Conservation (phyloP, 805 yeast genomes). For the Diddensiella transvaalensis region DNA sequence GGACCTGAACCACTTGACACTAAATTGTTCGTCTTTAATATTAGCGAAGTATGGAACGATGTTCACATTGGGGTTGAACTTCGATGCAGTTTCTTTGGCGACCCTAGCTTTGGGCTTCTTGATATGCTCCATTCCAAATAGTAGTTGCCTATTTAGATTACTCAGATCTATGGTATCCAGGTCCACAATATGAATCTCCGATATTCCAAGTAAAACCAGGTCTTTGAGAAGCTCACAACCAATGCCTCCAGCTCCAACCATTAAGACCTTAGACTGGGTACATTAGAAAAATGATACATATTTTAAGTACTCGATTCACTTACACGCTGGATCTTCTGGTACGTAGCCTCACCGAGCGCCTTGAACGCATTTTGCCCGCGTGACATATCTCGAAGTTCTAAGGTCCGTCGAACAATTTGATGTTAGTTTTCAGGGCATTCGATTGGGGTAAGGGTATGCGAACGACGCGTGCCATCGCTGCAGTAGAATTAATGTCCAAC, state of each 20-base stretch:
- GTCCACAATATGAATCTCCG: conserved; percentile 89
- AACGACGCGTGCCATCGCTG: too few relatives aligned
- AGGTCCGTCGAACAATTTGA: too few relatives aligned
- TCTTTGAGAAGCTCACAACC: conserved; percentile 90
- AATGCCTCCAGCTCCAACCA: conserved; percentile 96
- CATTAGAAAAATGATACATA: too few relatives aligned
- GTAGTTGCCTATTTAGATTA: conserved; percentile 87
- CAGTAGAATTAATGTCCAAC: too few relatives aligned
- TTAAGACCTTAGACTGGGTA: conserved; percentile 47
- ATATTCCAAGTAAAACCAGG: conserved; percentile 71
- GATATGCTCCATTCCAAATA: conserved; percentile 85
- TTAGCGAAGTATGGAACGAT: conserved; percentile 81
- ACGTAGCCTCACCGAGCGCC: conserved; percentile 6
- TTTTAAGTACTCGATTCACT: too few relatives aligned
- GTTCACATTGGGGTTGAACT: conserved; percentile 65
- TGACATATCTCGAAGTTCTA: too few relatives aligned
- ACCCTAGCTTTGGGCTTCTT: conserved; percentile 83
- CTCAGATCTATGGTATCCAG: conserved; percentile 91
- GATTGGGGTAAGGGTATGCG: too few relatives aligned
- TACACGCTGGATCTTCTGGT: conserved; percentile 3
- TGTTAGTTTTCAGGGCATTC: too few relatives aligned
- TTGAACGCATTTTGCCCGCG: conserved; percentile 5
- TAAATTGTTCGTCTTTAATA: conserved; percentile 77
- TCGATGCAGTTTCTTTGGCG: conserved; percentile 75
- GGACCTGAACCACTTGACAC: conserved; percentile 69